Evolutionary conservation across 192 early-diverging fungal genomes (phyloP).

Genomic region (Coemansia sp.): DNA sequence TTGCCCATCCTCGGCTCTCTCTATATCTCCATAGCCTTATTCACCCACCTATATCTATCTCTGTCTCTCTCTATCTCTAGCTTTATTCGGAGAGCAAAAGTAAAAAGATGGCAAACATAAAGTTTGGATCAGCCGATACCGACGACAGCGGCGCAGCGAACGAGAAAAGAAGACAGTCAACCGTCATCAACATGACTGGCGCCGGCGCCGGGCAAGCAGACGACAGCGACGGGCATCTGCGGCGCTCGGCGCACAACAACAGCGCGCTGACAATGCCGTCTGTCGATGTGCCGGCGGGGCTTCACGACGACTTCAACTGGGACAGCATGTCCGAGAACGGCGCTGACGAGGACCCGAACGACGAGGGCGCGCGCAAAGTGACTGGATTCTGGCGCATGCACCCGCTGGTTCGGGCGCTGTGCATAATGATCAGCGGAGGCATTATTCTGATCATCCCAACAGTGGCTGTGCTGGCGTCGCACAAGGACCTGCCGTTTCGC

Average conservation of each 20-base stretch:
- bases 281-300: conserved; percentile 27
- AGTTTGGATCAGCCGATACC: conserved; percentile 14
- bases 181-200: conserved; percentile 41
- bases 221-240: conserved; percentile 2
- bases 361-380: conserved; percentile 28
- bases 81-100: neutral
- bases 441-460: conserved; percentile 55
- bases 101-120: conserved; percentile 28
- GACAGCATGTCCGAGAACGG: conserved; percentile 29
- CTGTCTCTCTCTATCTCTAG: neutral
- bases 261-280: conserved; percentile 39
- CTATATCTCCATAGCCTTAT: too few relatives aligned
- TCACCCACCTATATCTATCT: neutral
- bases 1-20: too few relatives aligned
- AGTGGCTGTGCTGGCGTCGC: conserved; percentile 50
- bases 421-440: conserved; percentile 55
- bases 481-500: conserved; percentile 39
- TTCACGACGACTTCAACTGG: conserved; percentile 55
- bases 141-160: neutral
- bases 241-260: conserved; percentile 18
- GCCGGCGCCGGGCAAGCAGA: conserved; percentile 13
- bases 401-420: conserved; percentile 55
- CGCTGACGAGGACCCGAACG: conserved; percentile 19
- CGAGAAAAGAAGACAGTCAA: conserved; percentile 18
- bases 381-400: conserved; percentile 56